Evolutionary conservation across 2,329 filamentous ascomycete species (phyloP).

Genomic region (Plectosphaerella sp.): DNA sequence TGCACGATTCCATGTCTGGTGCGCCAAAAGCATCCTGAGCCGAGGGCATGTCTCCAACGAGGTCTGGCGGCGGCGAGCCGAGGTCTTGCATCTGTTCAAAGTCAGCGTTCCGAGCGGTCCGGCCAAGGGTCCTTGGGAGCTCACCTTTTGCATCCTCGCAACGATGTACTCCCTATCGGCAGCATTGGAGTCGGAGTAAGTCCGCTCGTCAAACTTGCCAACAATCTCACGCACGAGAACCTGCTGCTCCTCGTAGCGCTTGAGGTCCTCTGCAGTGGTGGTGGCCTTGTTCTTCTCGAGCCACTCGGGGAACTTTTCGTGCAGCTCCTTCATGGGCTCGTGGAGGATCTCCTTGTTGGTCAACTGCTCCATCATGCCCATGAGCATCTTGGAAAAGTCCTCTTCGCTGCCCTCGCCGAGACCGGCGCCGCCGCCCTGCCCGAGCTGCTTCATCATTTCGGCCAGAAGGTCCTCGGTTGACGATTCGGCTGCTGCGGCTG

Average conservation of each 20-base stretch:
- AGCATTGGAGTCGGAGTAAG: conserved; percentile 77
- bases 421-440: conserved; percentile 55
- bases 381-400: conserved; percentile 89
- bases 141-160: conserved; percentile 94
- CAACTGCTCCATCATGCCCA: conserved; percentile 98
- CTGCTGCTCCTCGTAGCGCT: conserved; percentile 78
- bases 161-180: conserved; percentile 88
- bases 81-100: conserved; percentile 83
- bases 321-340: conserved; percentile 95
- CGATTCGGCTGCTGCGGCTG: conserved; percentile 67
- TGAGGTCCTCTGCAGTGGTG: conserved; percentile 66
- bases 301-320: conserved; percentile 91
- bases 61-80: conserved; percentile 82
- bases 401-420: conserved; percentile 64
- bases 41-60: conserved; percentile 85
- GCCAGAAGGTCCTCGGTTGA: conserved; percentile 75
- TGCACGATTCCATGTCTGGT: conserved; percentile 55
- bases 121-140: conserved; percentile 17
- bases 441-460: conserved; percentile 90
- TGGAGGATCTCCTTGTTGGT: conserved; percentile 98
- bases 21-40: conserved; percentile 67
- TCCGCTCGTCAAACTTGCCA: conserved; percentile 75
- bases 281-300: conserved; percentile 69
- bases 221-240: conserved; percentile 81
- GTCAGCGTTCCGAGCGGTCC: conserved; percentile 8